Base-by-base conservation (phyloP, 192 early-diverging fungal species). In the Geranomyces michiganensis region DNA sequence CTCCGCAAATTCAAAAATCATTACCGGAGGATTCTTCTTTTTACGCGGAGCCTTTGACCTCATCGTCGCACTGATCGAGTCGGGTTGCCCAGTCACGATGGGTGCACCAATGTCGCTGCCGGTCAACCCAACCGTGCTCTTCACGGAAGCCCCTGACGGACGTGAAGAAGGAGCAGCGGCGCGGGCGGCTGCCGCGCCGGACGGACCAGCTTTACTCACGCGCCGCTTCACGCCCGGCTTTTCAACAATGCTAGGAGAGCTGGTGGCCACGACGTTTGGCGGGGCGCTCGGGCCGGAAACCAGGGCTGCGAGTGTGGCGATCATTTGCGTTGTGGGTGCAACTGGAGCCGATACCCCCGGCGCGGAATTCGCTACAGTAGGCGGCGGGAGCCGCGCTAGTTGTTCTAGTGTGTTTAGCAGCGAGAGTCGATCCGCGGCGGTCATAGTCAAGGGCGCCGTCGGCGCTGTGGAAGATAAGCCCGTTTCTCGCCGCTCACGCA, bases 1-100 rank as follows among this genome's bases (percentile, higher is more conserved):
- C 15, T 70, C 68, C 14, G 49, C 24, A 56, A 70, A 70, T 43
- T 70, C 68, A 47, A 70, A 70, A 32, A 70, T 24, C 15, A 70
- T 21, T 12, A 64, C 43, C 13, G 62, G 32, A 17, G 17, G 41
- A 29, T 45, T 41, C 8, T 45, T 41, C 21, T 41, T 3, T 64
- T 41, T 19, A 6, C 62, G 62, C 13, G 33, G 32, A 41, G 62
- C 33, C 19, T 45, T 29, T 41, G 62, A 29, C 30, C 30, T 33
- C 3, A 2, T 8, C 9, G 58, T 33, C 27, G 58, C 26, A 27
- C 6, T 15, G 51, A 4, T 15, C 4, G 51, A 8, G 14, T 15
- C 51, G 51, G 15, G 4, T 24, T 55, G 51, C 15, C 6, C 51
- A 14, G 6, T 27, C 36, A 41, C 36, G 36, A 3, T 10, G 10